Percentiles rank a stretch among this genome's conserved stretches.
These are phyloP conservation scores for Rhytidhysteron rufulum DNA, from an alignment of 2,329 filamentous ascomycete genomes.

Conservation along the genomic window DNA sequence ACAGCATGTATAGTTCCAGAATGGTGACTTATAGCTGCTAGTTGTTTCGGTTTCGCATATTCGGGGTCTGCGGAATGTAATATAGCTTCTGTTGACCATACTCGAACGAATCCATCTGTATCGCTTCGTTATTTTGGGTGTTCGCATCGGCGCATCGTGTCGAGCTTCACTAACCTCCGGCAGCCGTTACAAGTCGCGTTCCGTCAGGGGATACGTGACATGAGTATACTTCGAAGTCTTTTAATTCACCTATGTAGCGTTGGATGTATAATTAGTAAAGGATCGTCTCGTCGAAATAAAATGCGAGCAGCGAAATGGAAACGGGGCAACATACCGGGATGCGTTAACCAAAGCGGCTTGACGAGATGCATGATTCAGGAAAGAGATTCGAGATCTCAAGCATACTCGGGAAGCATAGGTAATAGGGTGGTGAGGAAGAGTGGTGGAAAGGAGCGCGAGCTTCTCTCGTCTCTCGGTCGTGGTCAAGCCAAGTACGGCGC, in stretches of 20 bases:
- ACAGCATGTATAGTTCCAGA: conserved; percentile 96
- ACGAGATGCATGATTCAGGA: conserved; percentile 58
- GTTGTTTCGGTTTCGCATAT: conserved; percentile 78
- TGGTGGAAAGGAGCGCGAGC: too few relatives aligned
- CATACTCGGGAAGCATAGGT: conserved; percentile 5
- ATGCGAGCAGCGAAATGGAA: conserved; percentile 6
- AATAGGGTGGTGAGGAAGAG: too few relatives aligned
- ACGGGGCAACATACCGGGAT: conserved; percentile 63
- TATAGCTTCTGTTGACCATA: conserved; percentile 96
- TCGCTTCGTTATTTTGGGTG: conserved; percentile 13
- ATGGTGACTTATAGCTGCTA: conserved; percentile 97
- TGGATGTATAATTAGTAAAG: conserved; percentile 14
- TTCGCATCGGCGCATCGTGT: conserved; percentile 14
- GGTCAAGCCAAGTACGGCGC: too few relatives aligned
- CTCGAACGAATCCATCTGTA: conserved; percentile 87
- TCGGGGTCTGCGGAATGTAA: conserved; percentile 70
- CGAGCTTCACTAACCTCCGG: conserved; percentile 65
- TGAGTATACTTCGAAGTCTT: conserved; percentile 97
- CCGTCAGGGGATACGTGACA: conserved; percentile 97
- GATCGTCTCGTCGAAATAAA: too few relatives aligned
- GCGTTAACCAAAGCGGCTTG: conserved; percentile 93
- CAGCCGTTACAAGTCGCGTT: conserved; percentile 84
- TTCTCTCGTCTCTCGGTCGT: too few relatives aligned
- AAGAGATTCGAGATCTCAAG: conserved; percentile 5
- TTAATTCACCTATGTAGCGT: conserved; percentile 72